Evolutionary conservation across 495 filamentous ascomycete genomes (phyloP), one percentile per base, ranked within the genome.

Genomic region (Aspergillus homomorphus): DNA sequence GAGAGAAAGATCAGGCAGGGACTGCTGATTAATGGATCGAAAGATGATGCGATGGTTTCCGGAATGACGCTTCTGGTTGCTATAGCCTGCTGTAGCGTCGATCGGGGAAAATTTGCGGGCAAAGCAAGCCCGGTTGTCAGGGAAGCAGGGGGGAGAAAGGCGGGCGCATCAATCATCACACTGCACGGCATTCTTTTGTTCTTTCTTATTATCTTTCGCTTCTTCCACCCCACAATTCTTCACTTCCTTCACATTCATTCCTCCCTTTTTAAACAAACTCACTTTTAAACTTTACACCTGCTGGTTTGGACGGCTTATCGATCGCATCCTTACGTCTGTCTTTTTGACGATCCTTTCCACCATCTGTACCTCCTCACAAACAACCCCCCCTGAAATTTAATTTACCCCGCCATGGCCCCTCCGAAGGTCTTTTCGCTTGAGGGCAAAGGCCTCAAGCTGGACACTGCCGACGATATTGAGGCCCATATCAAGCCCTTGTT

Each of bases 361-460:
- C 6, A 26, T 52, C 26, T 53, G 15, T 20, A 24, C 19, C 42
- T 44, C 18, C 42, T 52, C 38, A 45, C 21, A 7, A 23, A 49
- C 43, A 44, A 33, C 21, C 43, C 51, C 59, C 64, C 59, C 64
- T 66, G 62, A 67, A 66, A 57, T 60, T 42, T 38, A 38, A 49
- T 23, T 49, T 74, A 71, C 68, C 66, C 81, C 68, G 62, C 69
- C 68, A 81, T 86, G 83, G 71, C 79, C 67, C 74, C 77, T 67
- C 67, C 77, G 51, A 94, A 90, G 74, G 72, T 91, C 70, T 97
- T 96, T 75, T 91, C 91, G 62, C 86, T 98, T 68, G 89, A 92
- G 71, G 90, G 88, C 77, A 92, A 87, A 75, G 87, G 87, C 66
- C 84, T 98, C 58, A 97, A 94, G 79, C 88, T 98, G 66, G 85